Percentiles rank a stretch among this genome's conserved stretches.
phyloP scores from a whole-genome alignment of 805 yeast species.

The Metschnikowia lachancei region DNA sequence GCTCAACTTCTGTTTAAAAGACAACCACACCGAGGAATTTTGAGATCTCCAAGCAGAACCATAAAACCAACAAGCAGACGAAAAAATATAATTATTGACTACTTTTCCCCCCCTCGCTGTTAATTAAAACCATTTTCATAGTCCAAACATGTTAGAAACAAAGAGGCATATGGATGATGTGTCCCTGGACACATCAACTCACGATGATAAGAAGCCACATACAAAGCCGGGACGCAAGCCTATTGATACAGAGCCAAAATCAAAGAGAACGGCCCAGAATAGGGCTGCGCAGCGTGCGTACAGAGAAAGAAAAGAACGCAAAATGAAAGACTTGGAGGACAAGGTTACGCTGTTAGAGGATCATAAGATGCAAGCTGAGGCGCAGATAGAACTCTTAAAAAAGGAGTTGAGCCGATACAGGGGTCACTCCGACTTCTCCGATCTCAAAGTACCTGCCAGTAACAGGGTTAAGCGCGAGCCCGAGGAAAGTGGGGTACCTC shows the following conservation, averaged over 20 bases:
- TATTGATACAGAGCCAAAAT: constrained; percentile 72
- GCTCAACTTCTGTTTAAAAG: not conserved
- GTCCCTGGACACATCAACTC: constrained; percentile 19
- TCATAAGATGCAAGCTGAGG: constrained; percentile 60
- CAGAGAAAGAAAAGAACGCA: constrained; percentile 87
- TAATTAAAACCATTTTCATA: no score
- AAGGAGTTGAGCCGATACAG: constrained; percentile 65
- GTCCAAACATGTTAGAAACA: constrained; percentile 28
- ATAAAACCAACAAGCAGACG: no score
- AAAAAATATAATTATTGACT: not conserved
- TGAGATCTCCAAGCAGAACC: no score
- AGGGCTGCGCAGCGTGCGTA: constrained; percentile 98
- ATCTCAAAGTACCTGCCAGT: constrained; percentile 18
- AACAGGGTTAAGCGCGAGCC: constrained; percentile 4
- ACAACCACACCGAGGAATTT: no score
- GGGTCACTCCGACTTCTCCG: constrained; percentile 31
- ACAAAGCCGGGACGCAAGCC: constrained; percentile 82
- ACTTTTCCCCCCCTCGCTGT: not conserved
- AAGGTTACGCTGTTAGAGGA: constrained; percentile 71
- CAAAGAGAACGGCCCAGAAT: constrained; percentile 92
- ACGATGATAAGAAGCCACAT: constrained; percentile 39
- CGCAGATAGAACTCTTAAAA: constrained; percentile 76
- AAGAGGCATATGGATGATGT: constrained; percentile 33
- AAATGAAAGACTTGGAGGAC: constrained; percentile 80
- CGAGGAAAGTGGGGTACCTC: not conserved